Conservation (phyloP, 2,329 filamentous ascomycete genomes). For the Aspergillus quadricinctus region DNA sequence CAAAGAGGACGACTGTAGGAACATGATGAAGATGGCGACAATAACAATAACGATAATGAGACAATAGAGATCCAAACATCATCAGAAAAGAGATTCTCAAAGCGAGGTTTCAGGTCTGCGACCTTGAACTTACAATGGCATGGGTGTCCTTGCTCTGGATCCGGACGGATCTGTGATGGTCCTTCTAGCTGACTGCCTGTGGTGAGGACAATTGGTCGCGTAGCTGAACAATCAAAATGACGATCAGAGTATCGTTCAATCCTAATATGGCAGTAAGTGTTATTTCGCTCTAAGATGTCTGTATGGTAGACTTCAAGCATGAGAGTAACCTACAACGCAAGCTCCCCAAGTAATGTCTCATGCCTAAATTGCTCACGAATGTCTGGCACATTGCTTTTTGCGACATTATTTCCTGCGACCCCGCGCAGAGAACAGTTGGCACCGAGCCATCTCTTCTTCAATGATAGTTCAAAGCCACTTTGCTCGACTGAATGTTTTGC, state of each 20-base stretch:
- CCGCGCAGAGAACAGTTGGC: constrained; percentile 72
- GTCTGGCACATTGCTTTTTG: constrained; percentile 94
- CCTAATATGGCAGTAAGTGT: not conserved
- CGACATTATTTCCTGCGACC: constrained; percentile 81
- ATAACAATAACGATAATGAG: no score
- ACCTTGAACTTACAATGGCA: not conserved
- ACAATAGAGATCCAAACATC: no score
- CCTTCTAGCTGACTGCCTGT: not conserved
- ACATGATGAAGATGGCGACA: not conserved
- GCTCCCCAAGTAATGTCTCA: constrained; percentile 78
- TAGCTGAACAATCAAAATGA: not conserved
- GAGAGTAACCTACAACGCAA: constrained; percentile 62
- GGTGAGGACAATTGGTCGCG: not conserved
- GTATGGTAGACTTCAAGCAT: not conserved
- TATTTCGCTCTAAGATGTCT: not conserved
- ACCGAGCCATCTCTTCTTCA: constrained; percentile 92
- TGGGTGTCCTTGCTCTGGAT: not conserved
- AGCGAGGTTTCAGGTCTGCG: no score
- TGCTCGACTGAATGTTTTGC: constrained; percentile 95
- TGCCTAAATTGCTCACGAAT: constrained; percentile 85
- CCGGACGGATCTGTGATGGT: not conserved
- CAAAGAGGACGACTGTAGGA: not conserved
- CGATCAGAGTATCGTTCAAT: not conserved
- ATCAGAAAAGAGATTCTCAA: no score
- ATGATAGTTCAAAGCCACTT: constrained; percentile 81